These are phyloP conservation scores for Ganoderma resinaceum DNA, from an alignment of 1,284 basidiomycete genomes.

Conservation along the genomic window DNA sequence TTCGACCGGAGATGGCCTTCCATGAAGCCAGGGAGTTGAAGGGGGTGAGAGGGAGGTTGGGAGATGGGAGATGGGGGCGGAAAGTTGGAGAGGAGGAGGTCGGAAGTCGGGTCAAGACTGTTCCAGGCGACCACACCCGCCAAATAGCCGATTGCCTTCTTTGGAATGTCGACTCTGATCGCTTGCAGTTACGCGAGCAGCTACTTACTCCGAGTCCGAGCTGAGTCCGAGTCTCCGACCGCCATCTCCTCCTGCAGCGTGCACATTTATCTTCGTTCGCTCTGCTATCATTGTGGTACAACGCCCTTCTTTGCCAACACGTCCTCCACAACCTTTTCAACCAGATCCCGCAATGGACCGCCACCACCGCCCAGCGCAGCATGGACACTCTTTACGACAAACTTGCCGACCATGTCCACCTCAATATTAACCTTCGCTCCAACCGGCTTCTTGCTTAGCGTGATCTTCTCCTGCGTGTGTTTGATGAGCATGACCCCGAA, in stretches of 20 bases:
- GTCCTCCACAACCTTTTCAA: slow-evolving; percentile 79
- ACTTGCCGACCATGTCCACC: slow-evolving; percentile 92
- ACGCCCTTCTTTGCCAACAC: slow-evolving; percentile 62
- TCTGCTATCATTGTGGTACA: slow-evolving; percentile 14
- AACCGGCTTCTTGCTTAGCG: slow-evolving; percentile 77
- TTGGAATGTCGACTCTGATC: slow-evolving; percentile 13
- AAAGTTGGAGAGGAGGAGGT: slow-evolving; percentile 22
- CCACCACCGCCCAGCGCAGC: slow-evolving; percentile 73
- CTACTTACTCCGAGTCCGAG: neutral
- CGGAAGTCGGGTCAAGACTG: slow-evolving; percentile 20
- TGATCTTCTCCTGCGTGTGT: slow-evolving; percentile 92
- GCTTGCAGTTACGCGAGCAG: neutral
- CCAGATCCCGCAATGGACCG: slow-evolving; percentile 60
- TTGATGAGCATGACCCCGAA: slow-evolving; percentile 97
- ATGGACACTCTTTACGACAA: slow-evolving; percentile 81
- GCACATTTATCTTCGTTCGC: slow-evolving; percentile 3
- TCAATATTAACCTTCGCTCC: slow-evolving; percentile 94
- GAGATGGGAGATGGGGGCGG: slow-evolving; percentile 13
- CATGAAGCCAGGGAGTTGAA: slow-evolving; percentile 32
- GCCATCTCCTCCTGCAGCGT: neutral
- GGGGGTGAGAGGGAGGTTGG: slow-evolving; percentile 21
- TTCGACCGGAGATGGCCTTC: slow-evolving; percentile 40
- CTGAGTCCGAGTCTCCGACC: too few species aligned
- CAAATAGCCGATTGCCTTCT: slow-evolving; percentile 20
- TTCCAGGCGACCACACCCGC: slow-evolving; percentile 29